Percentiles rank a stretch among this genome's conserved stretches.
phyloP scores from a whole-genome alignment of 1,284 basidiomycete genomes.

The Leccinum griseonigrum region DNA sequence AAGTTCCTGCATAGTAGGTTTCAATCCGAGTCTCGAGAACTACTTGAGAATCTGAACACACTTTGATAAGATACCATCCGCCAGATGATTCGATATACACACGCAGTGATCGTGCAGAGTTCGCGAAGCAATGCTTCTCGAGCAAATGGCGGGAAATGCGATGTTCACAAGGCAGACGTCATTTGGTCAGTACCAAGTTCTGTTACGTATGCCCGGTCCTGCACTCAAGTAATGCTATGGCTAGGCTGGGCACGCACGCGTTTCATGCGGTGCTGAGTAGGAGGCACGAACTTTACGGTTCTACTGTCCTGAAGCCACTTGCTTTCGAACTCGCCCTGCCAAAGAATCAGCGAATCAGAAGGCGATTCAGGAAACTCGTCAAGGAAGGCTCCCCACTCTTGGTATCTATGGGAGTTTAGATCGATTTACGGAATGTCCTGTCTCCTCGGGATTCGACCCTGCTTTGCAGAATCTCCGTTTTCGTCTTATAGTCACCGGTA shows the following conservation, averaged over 20 bases:
- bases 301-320: slow-evolving; percentile 47
- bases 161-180: slow-evolving; percentile 51
- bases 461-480: neutral
- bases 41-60: neutral
- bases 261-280: slow-evolving; percentile 64
- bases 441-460: neutral
- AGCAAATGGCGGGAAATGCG: slow-evolving; percentile 36
- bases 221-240: slow-evolving; percentile 6
- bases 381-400: slow-evolving; percentile 43
- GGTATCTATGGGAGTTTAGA: slow-evolving; percentile 24
- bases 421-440: neutral
- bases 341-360: slow-evolving; percentile 40
- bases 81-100: slow-evolving; percentile 56
- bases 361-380: slow-evolving; percentile 46
- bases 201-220: neutral
- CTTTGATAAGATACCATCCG: slow-evolving; percentile 50
- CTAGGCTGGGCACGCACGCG: slow-evolving; percentile 81
- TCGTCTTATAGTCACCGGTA: neutral
- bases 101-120: slow-evolving; percentile 50
- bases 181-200: slow-evolving; percentile 53
- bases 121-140: slow-evolving; percentile 43
- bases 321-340: slow-evolving; percentile 47
- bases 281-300: slow-evolving; percentile 50
- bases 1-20: slow-evolving; percentile 55
- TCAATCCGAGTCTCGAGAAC: slow-evolving; percentile 6